These are phyloP conservation scores for Vitis rotundifolia DNA, from an alignment of 164 flowering plant genomes.

Conservation along the genomic window DNA sequence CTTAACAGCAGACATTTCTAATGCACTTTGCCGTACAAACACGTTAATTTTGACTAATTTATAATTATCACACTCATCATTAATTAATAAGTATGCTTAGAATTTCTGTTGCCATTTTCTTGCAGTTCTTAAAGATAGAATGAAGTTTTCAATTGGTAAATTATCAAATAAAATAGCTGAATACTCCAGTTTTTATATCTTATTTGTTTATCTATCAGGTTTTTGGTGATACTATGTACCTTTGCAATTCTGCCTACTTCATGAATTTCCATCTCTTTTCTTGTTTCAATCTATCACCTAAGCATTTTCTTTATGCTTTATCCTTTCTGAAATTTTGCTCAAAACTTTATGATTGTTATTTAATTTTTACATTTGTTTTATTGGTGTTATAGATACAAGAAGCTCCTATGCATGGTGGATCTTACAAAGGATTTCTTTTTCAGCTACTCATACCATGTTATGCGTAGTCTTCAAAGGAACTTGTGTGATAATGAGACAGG, in stretches of 20 bases:
- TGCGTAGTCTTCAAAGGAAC: constrained; percentile 95
- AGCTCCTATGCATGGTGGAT: constrained; percentile 92
- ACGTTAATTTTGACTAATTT: too few relatives aligned
- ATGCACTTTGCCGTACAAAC: too few relatives aligned
- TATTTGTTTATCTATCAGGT: too few relatives aligned
- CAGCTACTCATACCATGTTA: constrained; percentile 97
- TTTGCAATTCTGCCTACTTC: constrained; percentile 18
- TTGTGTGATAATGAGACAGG: constrained; percentile 59
- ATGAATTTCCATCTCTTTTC: constrained; percentile 1
- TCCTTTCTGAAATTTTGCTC: background rate
- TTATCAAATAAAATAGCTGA: too few relatives aligned
- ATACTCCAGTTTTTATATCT: too few relatives aligned
- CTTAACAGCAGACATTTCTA: too few relatives aligned
- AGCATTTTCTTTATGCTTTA: background rate
- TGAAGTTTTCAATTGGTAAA: too few relatives aligned
- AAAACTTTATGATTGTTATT: constrained; percentile 14
- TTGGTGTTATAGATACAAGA: constrained; percentile 84
- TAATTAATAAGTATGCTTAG: too few relatives aligned
- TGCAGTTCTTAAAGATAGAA: too few relatives aligned
- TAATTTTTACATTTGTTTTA: constrained; percentile 17
- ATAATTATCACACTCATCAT: too few relatives aligned
- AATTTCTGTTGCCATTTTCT: too few relatives aligned
- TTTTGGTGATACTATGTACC: constrained; percentile 6
- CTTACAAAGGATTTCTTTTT: constrained; percentile 99
- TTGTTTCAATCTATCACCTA: background rate